Percentiles rank a stretch among this genome's conserved stretches.
phyloP scores from a whole-genome alignment of 768 basidiomycete species.

The Russula sp. region DNA sequence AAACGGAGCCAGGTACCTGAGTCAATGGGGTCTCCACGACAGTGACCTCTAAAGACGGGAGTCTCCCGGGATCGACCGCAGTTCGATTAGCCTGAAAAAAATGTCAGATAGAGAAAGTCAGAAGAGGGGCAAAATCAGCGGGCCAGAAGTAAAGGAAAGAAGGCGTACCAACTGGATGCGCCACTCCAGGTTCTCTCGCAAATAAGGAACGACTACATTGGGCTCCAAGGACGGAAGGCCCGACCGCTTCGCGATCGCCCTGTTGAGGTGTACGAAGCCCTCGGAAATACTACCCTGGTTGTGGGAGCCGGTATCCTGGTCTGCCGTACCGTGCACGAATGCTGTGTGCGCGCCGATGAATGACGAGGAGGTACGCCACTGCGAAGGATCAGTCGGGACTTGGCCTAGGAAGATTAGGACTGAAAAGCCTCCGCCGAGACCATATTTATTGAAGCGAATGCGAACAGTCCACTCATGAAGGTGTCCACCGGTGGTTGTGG shows the following conservation, averaged over 20 bases:
- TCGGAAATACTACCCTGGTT: not conserved
- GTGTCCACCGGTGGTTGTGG: no score
- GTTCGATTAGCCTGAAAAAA: not conserved
- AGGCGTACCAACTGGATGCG: not conserved
- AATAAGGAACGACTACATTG: not conserved
- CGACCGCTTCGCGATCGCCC: not conserved
- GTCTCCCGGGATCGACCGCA: not conserved
- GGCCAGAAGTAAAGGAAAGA: not conserved
- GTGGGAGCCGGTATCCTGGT: not conserved
- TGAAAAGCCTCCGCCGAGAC: constrained; percentile 35
- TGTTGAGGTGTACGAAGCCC: not conserved
- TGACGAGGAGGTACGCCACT: constrained; percentile 31
- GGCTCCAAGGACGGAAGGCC: not conserved
- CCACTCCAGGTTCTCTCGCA: not conserved
- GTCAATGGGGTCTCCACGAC: not conserved
- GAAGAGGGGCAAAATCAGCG: not conserved
- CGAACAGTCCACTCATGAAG: not conserved
- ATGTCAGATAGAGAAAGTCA: not conserved
- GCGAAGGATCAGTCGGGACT: constrained; percentile 31
- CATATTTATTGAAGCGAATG: constrained; percentile 29
- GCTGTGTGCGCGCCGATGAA: constrained; percentile 21
- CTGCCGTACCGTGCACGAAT: not conserved
- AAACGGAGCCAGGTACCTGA: not conserved
- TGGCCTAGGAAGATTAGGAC: constrained; percentile 41
- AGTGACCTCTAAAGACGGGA: not conserved